Evolutionary conservation across 139 green algal species (phyloP).

Genomic region (Haematococcus sp.): DNA sequence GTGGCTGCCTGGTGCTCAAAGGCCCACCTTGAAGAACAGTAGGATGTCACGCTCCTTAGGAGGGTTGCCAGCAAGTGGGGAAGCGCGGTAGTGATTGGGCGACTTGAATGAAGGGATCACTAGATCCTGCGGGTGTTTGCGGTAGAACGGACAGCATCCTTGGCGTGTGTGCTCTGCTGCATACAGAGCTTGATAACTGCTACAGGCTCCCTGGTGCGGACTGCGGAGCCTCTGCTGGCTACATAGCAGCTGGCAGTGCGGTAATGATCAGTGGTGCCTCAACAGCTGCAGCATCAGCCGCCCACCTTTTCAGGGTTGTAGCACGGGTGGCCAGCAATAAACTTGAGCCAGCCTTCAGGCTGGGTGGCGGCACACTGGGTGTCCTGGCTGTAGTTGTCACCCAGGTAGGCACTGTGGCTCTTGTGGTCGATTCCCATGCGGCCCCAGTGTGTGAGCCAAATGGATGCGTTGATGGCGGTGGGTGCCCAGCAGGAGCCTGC

Average conservation of each 20-base stretch:
- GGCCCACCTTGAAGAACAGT: constrained; percentile 33
- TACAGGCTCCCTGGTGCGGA: too few relatives aligned
- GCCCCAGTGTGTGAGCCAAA: constrained; percentile 59
- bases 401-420: constrained; percentile 35
- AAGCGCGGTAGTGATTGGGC: constrained; percentile 22
- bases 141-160: too few relatives aligned
- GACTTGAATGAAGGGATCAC: constrained; percentile 47
- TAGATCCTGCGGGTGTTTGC: constrained; percentile 59
- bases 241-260: too few relatives aligned
- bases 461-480: constrained; percentile 26
- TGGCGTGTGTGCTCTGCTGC: too few relatives aligned
- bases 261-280: neutral
- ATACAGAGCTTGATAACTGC: too few relatives aligned
- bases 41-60: constrained; percentile 30
- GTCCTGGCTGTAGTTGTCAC: constrained; percentile 39
- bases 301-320: constrained; percentile 47
- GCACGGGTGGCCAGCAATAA: constrained; percentile 36
- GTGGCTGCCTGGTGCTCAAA: too few relatives aligned
- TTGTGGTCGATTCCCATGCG: constrained; percentile 28
- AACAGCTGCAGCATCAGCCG: neutral
- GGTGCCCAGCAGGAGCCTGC: constrained; percentile 44
- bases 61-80: constrained; percentile 17
- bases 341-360: constrained; percentile 32
- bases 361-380: neutral
- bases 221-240: too few relatives aligned